phyloP scores from a whole-genome alignment of 257 asterid species.

The Primulina tabacum region DNA sequence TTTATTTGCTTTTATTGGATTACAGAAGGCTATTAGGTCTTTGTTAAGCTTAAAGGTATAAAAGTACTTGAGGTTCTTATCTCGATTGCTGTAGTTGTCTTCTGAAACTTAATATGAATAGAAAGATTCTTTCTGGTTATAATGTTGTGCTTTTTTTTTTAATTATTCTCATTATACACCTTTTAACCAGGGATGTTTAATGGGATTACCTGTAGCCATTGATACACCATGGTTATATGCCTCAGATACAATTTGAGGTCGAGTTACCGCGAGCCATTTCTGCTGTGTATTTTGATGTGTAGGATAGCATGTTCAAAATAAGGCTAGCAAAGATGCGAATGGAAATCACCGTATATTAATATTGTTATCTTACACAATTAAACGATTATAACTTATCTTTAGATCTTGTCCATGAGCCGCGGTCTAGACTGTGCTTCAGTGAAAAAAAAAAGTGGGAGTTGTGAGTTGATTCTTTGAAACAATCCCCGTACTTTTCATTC shows the following conservation, averaged over 20 bases:
- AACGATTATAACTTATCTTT: not conserved
- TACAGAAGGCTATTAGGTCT: constrained; percentile 25
- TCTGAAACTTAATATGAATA: not conserved
- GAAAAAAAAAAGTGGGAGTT: not conserved
- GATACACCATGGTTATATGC: not conserved
- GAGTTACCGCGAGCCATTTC: not conserved
- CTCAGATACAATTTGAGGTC: not conserved
- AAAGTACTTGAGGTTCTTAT: constrained; percentile 12
- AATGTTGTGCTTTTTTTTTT: not conserved
- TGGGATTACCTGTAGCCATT: not conserved
- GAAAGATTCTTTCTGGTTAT: not conserved
- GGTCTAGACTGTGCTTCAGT: not conserved
- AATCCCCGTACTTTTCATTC: not conserved
- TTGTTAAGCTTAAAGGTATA: constrained; percentile 9
- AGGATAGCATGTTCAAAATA: not conserved
- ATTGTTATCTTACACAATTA: constrained; percentile 15
- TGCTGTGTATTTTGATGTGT: constrained; percentile 17
- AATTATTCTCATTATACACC: not conserved
- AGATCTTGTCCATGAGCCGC: constrained; percentile 13
- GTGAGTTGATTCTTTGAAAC: not conserved
- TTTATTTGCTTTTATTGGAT: constrained; percentile 20
- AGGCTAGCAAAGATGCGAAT: not conserved
- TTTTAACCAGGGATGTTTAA: not conserved
- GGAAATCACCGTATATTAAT: not conserved
- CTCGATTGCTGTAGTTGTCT: constrained; percentile 2